Conservation (phyloP, 164 flowering plant species). For the Stephania cephalantha region DNA sequence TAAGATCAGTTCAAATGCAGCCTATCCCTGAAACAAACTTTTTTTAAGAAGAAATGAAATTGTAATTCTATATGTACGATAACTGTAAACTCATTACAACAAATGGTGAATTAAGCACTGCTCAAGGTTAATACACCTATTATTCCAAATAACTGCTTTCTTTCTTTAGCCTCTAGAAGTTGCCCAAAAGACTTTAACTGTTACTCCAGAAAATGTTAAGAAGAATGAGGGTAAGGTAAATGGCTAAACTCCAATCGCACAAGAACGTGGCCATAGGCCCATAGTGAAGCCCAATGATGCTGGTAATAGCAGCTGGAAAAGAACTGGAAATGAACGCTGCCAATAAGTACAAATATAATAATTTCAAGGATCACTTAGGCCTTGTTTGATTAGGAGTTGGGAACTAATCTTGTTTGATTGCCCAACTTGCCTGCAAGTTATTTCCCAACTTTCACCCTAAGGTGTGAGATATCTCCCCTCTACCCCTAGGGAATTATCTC, state of each 20-base stretch:
- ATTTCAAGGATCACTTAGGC: background rate
- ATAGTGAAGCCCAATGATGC: conserved; percentile 71
- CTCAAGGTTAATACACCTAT: background rate
- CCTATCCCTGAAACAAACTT: background rate
- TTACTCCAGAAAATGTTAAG: no score
- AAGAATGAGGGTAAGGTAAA: background rate
- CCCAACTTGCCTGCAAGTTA: no score
- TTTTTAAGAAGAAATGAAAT: no score
- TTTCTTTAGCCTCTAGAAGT: background rate
- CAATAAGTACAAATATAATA: conserved; percentile 6
- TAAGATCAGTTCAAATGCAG: background rate
- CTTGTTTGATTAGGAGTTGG: no score
- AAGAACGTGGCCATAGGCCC: conserved; percentile 65
- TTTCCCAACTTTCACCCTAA: no score
- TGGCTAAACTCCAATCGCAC: conserved; percentile 39
- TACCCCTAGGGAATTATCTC: no score
- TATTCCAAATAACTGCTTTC: background rate
- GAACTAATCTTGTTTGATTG: no score
- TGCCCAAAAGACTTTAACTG: no score
- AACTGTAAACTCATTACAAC: background rate
- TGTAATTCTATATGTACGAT: no score
- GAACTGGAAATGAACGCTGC: conserved; percentile 33
- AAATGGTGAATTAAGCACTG: background rate
- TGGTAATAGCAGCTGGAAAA: conserved; percentile 48
- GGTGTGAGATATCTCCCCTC: no score